Evolutionary conservation across 129 eudicot species (phyloP), one percentile per base, ranked within the genome.

Genomic region (Rutidosis leptorrhynchoides): DNA sequence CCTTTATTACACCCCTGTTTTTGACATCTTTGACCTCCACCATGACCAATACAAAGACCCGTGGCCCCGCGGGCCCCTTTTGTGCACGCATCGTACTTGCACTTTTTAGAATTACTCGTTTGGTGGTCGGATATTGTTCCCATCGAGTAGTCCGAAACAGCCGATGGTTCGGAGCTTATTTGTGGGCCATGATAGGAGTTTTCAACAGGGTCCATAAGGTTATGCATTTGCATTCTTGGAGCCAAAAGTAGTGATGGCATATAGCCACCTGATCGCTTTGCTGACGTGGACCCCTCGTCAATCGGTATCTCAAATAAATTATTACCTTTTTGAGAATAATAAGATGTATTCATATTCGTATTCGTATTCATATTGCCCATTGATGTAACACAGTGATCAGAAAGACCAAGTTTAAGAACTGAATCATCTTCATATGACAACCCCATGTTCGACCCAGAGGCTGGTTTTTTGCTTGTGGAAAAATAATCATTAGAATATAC

Each of bases 11-110:
- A 93, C 37, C 98, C 98, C 0, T 86, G 96, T 72, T 93, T 93
- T 80, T 83, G 91, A 74, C 98, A 93, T 64, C 98, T 80, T 70
- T 93, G 96, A 3, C 98, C 98, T n/a, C 98, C 98, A 55, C 98
- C 98, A 42, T 93, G 98, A 64, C 98, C 96, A 5, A 93, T 93
- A 66, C 98, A 93, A 27, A 93, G 89, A 43, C 95, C 92, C 2
- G 96, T 83, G 12, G 96, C 82, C 6, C 98, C 98, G 30, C 98
- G 82, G 43, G 98, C 98, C 23, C 96, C 98, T 73, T 93, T 92
- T 20, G 76, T 63, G 69, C 98, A 93, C 22, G 95, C 96, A 1
- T 40, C 56, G 66, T 82, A 88, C 71, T 83, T 83, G 67, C 98
- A 93, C 73, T 77, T 88, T 59, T 72, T 85, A 2, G 84, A 42